Conservation (phyloP, 768 basidiomycete genomes). For the Cystobasidium tubakii region DNA sequence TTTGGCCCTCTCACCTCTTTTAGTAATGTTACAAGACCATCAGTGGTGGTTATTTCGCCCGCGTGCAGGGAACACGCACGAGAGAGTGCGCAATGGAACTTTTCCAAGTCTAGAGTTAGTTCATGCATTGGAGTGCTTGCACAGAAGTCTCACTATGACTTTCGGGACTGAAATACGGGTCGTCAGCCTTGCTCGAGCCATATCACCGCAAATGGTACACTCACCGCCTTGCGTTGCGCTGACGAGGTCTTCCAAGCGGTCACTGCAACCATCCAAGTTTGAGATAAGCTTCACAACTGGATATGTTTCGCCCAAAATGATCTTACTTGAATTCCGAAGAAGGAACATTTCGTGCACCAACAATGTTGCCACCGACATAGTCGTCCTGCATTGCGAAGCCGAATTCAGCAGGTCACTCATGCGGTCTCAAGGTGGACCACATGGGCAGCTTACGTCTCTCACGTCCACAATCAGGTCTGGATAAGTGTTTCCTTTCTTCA, state of each 20-base stretch:
- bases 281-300: background rate
- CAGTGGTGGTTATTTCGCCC: background rate
- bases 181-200: background rate
- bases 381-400: conserved; percentile 33
- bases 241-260: conserved; percentile 20
- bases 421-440: background rate
- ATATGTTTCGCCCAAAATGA: no score
- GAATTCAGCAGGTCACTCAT: no score
- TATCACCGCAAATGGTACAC: no score
- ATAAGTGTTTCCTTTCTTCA: no score
- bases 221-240: conserved; percentile 19
- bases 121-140: background rate
- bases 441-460: conserved; percentile 1
- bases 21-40: background rate
- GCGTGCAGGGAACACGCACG: conserved; percentile 4
- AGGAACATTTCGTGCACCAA: conserved; percentile 20
- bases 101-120: background rate
- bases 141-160: conserved; percentile 22
- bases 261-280: no score
- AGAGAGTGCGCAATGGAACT: conserved; percentile 38
- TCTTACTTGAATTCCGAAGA: conserved; percentile 8
- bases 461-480: conserved; percentile 28
- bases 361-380: conserved; percentile 28
- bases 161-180: conserved; percentile 31
- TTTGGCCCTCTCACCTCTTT: conserved; percentile 37